Conservation (phyloP, 2,329 filamentous ascomycete genomes). For the Diaporthe australafricana region DNA sequence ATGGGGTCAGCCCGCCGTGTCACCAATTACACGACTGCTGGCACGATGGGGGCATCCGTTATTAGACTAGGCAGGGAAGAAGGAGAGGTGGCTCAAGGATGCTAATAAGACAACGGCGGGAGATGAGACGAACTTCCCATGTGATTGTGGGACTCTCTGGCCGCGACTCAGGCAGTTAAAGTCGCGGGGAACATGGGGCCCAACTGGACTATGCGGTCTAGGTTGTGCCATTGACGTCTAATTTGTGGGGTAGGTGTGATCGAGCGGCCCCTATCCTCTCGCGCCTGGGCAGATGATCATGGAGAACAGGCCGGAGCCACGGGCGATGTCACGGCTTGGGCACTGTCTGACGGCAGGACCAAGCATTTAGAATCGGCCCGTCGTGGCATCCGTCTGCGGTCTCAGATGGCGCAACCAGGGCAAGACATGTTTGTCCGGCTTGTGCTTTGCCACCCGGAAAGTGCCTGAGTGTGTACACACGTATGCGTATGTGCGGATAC, state of each 20-base stretch:
- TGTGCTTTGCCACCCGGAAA: neutral
- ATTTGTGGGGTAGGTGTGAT: conserved; percentile 26
- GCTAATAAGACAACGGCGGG: conserved; percentile 22
- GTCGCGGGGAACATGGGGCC: neutral
- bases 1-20: conserved; percentile 10
- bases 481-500: neutral
- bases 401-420: conserved; percentile 21
- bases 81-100: neutral
- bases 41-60: neutral
- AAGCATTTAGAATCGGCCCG: conserved; percentile 42
- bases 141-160: neutral
- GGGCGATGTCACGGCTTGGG: conserved; percentile 18
- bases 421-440: conserved; percentile 1
- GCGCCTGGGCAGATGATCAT: conserved; percentile 22
- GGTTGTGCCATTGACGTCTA: conserved; percentile 26
- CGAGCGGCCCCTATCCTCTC: conserved; percentile 18
- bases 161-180: neutral
- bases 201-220: neutral
- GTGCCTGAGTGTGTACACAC: neutral
- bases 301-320: neutral
- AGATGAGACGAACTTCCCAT: conserved; percentile 7
- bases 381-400: conserved; percentile 33
- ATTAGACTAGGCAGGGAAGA: conserved; percentile 18
- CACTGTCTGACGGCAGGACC: conserved; percentile 20
- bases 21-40: conserved; percentile 25